Conservation (phyloP, 2,329 filamentous ascomycete genomes). For the Xylariales sp. region DNA sequence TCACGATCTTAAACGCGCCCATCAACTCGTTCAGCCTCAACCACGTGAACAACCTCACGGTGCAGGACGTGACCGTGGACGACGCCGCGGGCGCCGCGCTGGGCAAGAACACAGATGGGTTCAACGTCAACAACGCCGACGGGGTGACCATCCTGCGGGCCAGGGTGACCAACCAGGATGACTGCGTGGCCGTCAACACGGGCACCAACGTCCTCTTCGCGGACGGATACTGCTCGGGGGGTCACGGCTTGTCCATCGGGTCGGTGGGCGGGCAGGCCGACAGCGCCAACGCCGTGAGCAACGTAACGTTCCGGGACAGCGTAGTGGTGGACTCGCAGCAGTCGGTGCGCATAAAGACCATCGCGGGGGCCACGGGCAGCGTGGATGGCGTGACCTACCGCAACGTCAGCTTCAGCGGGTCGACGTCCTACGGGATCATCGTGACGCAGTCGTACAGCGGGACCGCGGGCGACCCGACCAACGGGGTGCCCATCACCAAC, state of each 20-base stretch:
- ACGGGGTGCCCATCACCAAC: conserved; percentile 4
- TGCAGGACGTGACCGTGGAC: conserved; percentile 5
- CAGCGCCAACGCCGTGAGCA: conserved; percentile 3
- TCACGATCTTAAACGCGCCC: conserved; percentile 5
- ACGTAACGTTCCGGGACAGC: conserved; percentile 5
- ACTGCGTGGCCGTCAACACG: conserved; percentile 6
- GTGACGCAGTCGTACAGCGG: conserved; percentile 7
- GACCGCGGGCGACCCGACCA: conserved; percentile 5
- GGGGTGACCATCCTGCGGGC: conserved; percentile 1
- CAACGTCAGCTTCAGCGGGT: conserved; percentile 5
- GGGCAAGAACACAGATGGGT: conserved; percentile 6
- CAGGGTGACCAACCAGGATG: conserved; percentile 5
- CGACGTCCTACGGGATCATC: conserved; percentile 3
- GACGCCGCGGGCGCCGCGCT: conserved; percentile 3
- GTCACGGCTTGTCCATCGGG: conserved; percentile 2
- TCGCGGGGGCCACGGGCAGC: conserved; percentile 5
- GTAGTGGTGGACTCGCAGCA: conserved; percentile 7
- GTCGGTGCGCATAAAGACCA: conserved; percentile 7
- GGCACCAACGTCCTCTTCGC: conserved; percentile 4
- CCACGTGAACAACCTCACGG: conserved; percentile 2
- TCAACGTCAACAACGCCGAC: conserved; percentile 6
- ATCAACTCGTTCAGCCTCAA: conserved; percentile 5
- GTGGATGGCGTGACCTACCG: conserved; percentile 6
- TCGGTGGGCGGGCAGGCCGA: conserved; percentile 1
- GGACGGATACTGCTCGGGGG: conserved; percentile 2